These are phyloP conservation scores for Amanita exitialis DNA, from an alignment of 768 basidiomycete genomes.

Conservation along the genomic window DNA sequence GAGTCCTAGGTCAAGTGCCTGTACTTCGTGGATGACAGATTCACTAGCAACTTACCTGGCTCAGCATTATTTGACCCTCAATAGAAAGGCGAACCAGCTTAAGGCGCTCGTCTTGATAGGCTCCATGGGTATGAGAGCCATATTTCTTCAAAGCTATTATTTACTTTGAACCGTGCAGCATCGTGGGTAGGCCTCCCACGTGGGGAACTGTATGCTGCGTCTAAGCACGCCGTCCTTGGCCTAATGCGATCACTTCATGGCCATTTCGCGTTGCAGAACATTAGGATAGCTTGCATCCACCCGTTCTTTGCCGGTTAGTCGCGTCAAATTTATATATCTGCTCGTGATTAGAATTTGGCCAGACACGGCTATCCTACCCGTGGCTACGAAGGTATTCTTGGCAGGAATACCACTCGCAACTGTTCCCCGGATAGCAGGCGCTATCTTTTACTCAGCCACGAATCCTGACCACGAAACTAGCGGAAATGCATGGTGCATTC, in stretches of 20 bases:
- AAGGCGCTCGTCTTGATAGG: constrained; percentile 45
- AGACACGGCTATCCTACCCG: constrained; percentile 39
- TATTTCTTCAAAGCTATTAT: neutral
- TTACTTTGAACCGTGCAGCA: constrained; percentile 20
- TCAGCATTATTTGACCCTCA: constrained; percentile 35
- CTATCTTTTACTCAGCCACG: constrained; percentile 42
- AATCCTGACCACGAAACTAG: constrained; percentile 32
- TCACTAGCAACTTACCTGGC: constrained; percentile 36
- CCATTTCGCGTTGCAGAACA: constrained; percentile 22
- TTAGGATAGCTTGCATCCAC: constrained; percentile 37
- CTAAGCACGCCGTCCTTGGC: constrained; percentile 46
- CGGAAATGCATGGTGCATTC: constrained; percentile 36
- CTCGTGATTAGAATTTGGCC: constrained; percentile 1
- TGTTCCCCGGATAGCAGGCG: constrained; percentile 35
- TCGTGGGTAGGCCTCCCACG: constrained; percentile 37
- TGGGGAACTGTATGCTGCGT: constrained; percentile 36
- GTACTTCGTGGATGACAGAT: neutral
- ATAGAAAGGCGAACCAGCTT: constrained; percentile 25
- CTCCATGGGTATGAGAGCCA: constrained; percentile 33
- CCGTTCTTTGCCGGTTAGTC: constrained; percentile 43
- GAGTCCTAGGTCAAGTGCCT: constrained; percentile 10
- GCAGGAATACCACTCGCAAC: constrained; percentile 41
- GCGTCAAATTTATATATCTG: neutral
- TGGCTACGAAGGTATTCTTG: constrained; percentile 28
- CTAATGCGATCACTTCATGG: constrained; percentile 38